Percentiles rank a stretch among this genome's conserved stretches.
phyloP scores from a whole-genome alignment of 345 rosid species.

The Dipteronia sinensis region DNA sequence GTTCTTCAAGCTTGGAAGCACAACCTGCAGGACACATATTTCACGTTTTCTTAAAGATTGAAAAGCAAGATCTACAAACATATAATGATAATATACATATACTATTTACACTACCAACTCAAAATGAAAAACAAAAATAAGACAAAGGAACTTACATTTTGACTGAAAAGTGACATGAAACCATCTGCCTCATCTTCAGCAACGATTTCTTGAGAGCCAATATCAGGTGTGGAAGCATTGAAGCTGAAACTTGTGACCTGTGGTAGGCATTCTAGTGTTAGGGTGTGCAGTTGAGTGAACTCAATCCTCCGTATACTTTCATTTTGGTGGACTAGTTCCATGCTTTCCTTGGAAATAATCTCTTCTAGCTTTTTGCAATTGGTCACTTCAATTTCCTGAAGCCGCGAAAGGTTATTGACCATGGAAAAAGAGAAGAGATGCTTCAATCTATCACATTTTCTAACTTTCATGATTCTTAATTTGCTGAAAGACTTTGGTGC shows the following conservation, averaged over 20 bases:
- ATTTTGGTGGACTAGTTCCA: neutral
- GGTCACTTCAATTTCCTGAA: conserved; percentile 17
- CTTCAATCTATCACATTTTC: conserved; percentile 17
- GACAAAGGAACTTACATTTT: neutral
- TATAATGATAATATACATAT: too few species aligned
- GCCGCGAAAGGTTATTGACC: neutral
- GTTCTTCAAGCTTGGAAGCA: conserved; percentile 5
- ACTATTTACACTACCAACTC: too few species aligned
- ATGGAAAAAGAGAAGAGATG: conserved; percentile 22
- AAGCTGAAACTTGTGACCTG: neutral
- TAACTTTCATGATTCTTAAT: conserved; percentile 10
- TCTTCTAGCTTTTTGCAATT: conserved; percentile 15
- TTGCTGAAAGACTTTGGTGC: conserved; percentile 7
- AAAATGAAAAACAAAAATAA: too few species aligned
- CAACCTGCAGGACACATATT: neutral
- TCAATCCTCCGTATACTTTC: neutral
- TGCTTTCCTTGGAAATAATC: conserved; percentile 13
- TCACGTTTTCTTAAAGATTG: neutral
- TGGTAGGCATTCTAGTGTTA: neutral
- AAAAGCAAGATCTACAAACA: too few species aligned
- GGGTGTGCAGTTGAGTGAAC: neutral
- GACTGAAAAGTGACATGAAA: neutral
- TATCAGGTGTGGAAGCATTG: neutral
- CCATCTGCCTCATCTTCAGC: neutral
- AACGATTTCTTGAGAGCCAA: neutral